Evolutionary conservation across 225 moss, liverwort and hornwort species (phyloP).

Genomic region (Polytrichum commune): DNA sequence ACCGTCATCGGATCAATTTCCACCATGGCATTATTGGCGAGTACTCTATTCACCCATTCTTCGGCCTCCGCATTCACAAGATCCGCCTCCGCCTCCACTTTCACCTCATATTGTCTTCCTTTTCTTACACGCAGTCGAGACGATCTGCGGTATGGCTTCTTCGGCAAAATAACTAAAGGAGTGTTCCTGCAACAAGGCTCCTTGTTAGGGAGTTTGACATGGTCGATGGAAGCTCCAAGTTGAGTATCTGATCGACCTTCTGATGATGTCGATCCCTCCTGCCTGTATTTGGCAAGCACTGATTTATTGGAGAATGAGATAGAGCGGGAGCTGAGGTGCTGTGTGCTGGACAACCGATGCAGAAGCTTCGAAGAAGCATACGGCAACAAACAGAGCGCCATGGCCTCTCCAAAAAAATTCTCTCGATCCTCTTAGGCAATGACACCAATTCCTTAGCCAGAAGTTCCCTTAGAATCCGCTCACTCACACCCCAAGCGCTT

Average conservation of each 20-base stretch:
- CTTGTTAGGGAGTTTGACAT: constrained; percentile 24
- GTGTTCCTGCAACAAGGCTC: constrained; percentile 43
- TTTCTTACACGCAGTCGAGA: constrained; percentile 46
- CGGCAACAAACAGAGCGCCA: constrained; percentile 52
- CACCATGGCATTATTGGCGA: constrained; percentile 45
- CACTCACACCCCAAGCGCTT: no score
- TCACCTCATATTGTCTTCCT: constrained; percentile 15
- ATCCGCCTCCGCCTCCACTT: constrained; percentile 18
- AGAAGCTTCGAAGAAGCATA: constrained; percentile 30
- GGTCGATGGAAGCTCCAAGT: constrained; percentile 15
- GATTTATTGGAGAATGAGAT: background rate
- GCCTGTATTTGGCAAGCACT: constrained; percentile 25
- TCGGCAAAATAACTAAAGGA: constrained; percentile 33
- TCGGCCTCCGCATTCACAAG: constrained; percentile 35
- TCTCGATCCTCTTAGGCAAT: no score
- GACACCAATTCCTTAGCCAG: no score
- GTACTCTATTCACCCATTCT: constrained; percentile 48
- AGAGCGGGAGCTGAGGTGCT: constrained; percentile 10
- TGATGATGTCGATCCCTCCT: constrained; percentile 9
- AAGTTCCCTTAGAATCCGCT: no score
- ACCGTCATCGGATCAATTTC: constrained; percentile 57
- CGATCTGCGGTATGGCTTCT: constrained; percentile 21
- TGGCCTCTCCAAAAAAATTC: constrained; percentile 12
- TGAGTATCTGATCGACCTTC: constrained; percentile 22
- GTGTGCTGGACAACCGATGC: constrained; percentile 26